Base-by-base conservation (phyloP, 148 eudicot species). In the Nepenthes gracilis region DNA sequence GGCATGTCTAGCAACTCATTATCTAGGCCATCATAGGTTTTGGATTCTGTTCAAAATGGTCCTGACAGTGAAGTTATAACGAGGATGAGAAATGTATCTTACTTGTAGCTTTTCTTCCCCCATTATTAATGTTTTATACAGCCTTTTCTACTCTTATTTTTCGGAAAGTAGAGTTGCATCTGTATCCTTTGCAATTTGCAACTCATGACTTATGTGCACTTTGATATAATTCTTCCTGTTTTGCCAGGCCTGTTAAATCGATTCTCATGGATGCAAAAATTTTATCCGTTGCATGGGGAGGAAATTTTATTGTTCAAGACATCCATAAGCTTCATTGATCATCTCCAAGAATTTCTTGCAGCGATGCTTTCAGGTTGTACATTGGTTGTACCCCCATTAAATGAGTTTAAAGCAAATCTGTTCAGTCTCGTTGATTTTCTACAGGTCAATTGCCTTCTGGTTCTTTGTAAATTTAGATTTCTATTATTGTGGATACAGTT, bases 321-420 rank as follows among this genome's bases (percentile, higher is more conserved):
- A 59, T 64, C 88, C 14, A 65, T 84, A 65, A 82, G 98, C 72
- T 92, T 92, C 70, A 79, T 92, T 69, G 98, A 92, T 59, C 98
- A 88, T 74, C 58, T 92, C 60, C 98, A 92, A 78, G 98, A 92
- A 69, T 78, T 88, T 73, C 68, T 92, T 54, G 90, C 90, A 55
- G 83, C 94, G 58, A 64, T 92, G 67, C 83, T 92, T 62, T 68
- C 77, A 37, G 75, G 79, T 57, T 83, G 85, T 78, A 84, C 86
- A 55, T 73, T 92, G 78, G 88, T 92, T 70, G 73, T 92, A 57
- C 88, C 96, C 54, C 82, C 86, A 67, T 72, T 75, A 70, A 69
- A 60, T 65, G 83, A 74, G 73, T 61, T 92, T 40, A 86, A 76
- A 75, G 77, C 73, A 68, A 80, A 92, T 72, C 51, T 74, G 38